Evolutionary conservation across 139 green algal species (phyloP).

Genomic region (Haematococcus lacustris): DNA sequence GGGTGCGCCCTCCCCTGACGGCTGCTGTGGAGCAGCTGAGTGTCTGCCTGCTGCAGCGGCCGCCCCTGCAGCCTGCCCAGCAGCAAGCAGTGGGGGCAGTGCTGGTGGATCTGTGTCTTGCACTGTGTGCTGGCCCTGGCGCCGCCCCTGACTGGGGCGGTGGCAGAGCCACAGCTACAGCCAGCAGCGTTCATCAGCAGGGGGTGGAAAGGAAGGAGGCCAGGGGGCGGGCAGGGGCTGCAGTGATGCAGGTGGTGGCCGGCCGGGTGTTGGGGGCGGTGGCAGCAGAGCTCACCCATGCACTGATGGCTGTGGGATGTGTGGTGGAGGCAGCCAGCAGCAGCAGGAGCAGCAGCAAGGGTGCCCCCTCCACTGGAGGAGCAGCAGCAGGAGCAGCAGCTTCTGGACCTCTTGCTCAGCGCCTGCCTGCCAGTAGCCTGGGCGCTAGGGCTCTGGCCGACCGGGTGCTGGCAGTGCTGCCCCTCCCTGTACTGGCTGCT

Average conservation of each 20-base stretch:
- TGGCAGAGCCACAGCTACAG: too few relatives aligned
- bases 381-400: neutral
- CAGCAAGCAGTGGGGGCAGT: too few relatives aligned
- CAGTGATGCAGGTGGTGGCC: neutral
- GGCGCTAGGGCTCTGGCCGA: neutral
- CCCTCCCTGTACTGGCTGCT: too few relatives aligned
- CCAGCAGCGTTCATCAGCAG: too few relatives aligned
- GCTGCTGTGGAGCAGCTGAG: too few relatives aligned
- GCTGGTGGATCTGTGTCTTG: too few relatives aligned
- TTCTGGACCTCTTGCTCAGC: neutral
- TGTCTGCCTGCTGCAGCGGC: too few relatives aligned
- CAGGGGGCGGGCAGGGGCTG: neutral
- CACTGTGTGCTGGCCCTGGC: neutral
- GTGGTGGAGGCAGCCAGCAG: neutral
- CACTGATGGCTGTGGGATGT: neutral
- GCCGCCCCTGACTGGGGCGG: too few relatives aligned
- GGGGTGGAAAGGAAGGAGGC: too few relatives aligned
- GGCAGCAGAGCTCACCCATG: neutral
- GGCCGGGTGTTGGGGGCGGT: neutral
- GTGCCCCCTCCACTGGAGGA: neutral
- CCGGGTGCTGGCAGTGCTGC: neutral
- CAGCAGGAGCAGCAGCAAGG: conserved; percentile 1
- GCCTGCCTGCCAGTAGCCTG: neutral
- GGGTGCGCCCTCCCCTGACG: too few relatives aligned
- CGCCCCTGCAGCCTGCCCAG: too few relatives aligned